Percentiles rank a stretch among this genome's conserved stretches.
phyloP scores from a whole-genome alignment of 1,284 basidiomycete species.

The Puccinia horiana region DNA sequence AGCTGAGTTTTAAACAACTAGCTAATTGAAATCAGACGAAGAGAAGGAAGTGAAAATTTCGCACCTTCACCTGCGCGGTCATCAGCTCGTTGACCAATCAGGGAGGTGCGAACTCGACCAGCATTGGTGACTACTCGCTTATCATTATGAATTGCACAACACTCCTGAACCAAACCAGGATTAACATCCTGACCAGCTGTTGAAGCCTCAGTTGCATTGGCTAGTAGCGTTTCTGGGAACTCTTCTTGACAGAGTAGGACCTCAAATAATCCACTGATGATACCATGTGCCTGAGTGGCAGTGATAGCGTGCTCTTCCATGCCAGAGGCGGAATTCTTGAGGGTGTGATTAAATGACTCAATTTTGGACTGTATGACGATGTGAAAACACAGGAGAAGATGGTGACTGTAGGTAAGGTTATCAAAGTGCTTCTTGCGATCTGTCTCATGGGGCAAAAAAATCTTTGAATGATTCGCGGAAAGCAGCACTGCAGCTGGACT shows the following conservation, averaged over 20 bases:
- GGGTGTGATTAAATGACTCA: background rate
- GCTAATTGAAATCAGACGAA: background rate
- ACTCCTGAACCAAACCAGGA: background rate
- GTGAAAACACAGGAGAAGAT: slow-evolving; percentile 31
- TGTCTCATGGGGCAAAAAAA: background rate
- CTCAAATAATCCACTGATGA: slow-evolving; percentile 26
- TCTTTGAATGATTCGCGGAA: slow-evolving; percentile 53
- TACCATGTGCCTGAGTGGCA: slow-evolving; percentile 4
- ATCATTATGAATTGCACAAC: slow-evolving; percentile 29
- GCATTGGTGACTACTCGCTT: slow-evolving; percentile 66
- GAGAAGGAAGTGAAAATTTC: slow-evolving; percentile 24
- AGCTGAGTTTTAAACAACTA: background rate
- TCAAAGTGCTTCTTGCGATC: background rate
- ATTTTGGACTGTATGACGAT: slow-evolving; percentile 21
- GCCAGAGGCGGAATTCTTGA: background rate
- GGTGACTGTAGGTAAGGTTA: slow-evolving; percentile 30
- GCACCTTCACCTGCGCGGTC: slow-evolving; percentile 86
- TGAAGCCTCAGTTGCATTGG: background rate
- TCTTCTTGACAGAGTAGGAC: slow-evolving; percentile 24
- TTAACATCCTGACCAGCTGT: background rate
- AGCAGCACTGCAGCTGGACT: slow-evolving; percentile 66
- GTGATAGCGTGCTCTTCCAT: background rate
- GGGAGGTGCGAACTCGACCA: slow-evolving; percentile 68
- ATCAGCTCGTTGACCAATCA: slow-evolving; percentile 81
- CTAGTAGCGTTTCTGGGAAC: background rate